phyloP scores from a whole-genome alignment of 2,329 filamentous ascomycete species.

The Colletotrichum tropicicola region DNA sequence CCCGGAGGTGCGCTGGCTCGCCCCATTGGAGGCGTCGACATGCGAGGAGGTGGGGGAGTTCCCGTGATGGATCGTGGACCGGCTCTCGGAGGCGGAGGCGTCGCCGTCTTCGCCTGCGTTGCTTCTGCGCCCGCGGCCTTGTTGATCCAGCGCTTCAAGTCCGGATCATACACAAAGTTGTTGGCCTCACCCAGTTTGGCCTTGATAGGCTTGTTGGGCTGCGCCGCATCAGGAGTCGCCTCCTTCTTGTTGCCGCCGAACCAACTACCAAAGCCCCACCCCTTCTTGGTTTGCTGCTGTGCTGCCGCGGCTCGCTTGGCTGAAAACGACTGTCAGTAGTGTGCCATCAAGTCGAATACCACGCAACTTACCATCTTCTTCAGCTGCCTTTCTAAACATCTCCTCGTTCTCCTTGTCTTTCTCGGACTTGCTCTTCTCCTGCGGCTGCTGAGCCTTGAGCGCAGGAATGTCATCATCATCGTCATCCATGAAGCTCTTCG shows the following conservation, averaged over 20 bases:
- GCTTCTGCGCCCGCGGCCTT: conserved; percentile 83
- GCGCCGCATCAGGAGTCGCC: conserved; percentile 44
- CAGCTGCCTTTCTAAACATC: conserved; percentile 85
- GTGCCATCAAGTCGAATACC: neutral
- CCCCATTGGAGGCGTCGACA: conserved; percentile 39
- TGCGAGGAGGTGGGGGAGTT: conserved; percentile 60
- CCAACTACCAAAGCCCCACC: conserved; percentile 88
- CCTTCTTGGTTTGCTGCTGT: conserved; percentile 62
- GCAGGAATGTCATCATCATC: conserved; percentile 76
- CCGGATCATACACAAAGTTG: conserved; percentile 92
- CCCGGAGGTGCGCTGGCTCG: conserved; percentile 36
- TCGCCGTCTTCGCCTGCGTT: conserved; percentile 65
- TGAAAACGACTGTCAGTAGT: conserved; percentile 40
- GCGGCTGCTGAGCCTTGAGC: conserved; percentile 51
- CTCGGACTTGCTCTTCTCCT: conserved; percentile 70
- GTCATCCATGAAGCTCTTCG: conserved; percentile 84
- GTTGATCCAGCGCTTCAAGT: conserved; percentile 98
- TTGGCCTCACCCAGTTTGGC: conserved; percentile 95
- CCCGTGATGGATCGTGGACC: conserved; percentile 62
- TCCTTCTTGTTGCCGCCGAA: conserved; percentile 79
- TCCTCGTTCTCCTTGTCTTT: conserved; percentile 85
- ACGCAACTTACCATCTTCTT: conserved; percentile 69
- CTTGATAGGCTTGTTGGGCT: conserved; percentile 74
- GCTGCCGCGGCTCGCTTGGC: conserved; percentile 67
- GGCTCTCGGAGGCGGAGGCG: conserved; percentile 81